Evolutionary conservation across 306 rosid species (phyloP).

Genomic region (Ochetophila trinervis): DNA sequence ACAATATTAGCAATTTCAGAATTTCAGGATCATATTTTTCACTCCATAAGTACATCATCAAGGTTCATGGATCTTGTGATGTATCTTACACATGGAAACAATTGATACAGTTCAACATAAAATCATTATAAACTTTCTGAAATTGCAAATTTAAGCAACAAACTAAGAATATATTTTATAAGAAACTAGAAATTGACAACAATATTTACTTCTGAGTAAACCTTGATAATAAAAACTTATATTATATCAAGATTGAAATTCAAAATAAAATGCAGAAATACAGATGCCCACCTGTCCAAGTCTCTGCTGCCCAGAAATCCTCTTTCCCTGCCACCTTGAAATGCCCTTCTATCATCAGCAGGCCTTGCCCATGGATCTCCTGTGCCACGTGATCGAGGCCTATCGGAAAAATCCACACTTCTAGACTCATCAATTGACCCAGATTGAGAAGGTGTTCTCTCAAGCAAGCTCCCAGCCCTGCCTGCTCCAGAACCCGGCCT

Average conservation of each 20-base stretch:
- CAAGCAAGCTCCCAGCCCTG: constrained; percentile 46
- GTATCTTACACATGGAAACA: no score
- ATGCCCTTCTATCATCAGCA: constrained; percentile 69
- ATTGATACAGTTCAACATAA: no score
- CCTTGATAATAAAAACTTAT: neutral
- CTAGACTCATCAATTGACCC: constrained; percentile 77
- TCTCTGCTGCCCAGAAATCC: constrained; percentile 73
- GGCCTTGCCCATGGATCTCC: constrained; percentile 68
- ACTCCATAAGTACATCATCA: neutral
- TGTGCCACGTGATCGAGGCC: constrained; percentile 78
- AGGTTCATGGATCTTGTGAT: neutral
- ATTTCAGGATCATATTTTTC: neutral
- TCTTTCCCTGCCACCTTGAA: constrained; percentile 67
- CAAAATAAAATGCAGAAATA: constrained; percentile 1
- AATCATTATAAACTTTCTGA: no score
- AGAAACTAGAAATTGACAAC: no score
- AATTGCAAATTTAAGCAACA: no score
- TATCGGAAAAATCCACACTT: constrained; percentile 57
- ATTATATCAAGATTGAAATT: neutral
- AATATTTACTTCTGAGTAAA: no score
- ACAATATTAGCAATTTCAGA: constrained; percentile 4
- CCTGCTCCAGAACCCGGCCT: constrained; percentile 71
- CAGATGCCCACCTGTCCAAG: constrained; percentile 57
- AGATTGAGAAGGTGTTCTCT: constrained; percentile 69
- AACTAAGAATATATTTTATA: no score